Evolutionary conservation across 352 stramenopile species (phyloP), one percentile per base, ranked within the genome.

Genomic region (Phytophthora palmivora): DNA sequence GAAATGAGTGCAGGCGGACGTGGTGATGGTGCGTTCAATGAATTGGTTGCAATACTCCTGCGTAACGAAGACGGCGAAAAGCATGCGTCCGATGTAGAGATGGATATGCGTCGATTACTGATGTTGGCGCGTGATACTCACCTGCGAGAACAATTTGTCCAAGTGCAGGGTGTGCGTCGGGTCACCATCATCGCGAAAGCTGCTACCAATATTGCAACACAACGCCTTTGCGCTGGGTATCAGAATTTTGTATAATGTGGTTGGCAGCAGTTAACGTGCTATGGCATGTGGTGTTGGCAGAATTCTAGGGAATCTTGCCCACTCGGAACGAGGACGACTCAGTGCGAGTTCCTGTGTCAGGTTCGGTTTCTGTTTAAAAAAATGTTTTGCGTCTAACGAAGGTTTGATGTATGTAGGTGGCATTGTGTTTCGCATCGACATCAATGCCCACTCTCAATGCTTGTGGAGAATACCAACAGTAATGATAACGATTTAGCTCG

Each of bases 381-480:
- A 10, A 3, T 44, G 12, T 12, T 24, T 32, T 43, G n/a, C n/a
- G 16, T n/a, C 10, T 18, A 6, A 30, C 7, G 30, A 39, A 41
- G 4, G 10, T 36, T 37, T 38, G 24, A 15, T 36, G 14, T 39
- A 6, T 18, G 14, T 60, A 91, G 84, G 11, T 91, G 82, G 82
- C 46, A 72, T 12, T 93, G 84, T 47, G 64, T 91, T 21, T 91
- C 84, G 15, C 82, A 91, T 44, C 74, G 84, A 8, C 84, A 93
- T 51, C 70, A 78, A 36, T 93, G 84, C 46, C 78, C 82, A 9
- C 70, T 93, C 1, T 85, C 77, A 16, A 61, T 84, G 61, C 55
- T 93, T 18, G 45, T 93, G 2, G 39, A 22, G 16, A 64, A 82
- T 12, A 63, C 75, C 6, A 55, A 34, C 19, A 69, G 48, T 28